These are phyloP conservation scores for Shiraia sp. DNA, from an alignment of 2,329 filamentous ascomycete species.

Conservation along the genomic window DNA sequence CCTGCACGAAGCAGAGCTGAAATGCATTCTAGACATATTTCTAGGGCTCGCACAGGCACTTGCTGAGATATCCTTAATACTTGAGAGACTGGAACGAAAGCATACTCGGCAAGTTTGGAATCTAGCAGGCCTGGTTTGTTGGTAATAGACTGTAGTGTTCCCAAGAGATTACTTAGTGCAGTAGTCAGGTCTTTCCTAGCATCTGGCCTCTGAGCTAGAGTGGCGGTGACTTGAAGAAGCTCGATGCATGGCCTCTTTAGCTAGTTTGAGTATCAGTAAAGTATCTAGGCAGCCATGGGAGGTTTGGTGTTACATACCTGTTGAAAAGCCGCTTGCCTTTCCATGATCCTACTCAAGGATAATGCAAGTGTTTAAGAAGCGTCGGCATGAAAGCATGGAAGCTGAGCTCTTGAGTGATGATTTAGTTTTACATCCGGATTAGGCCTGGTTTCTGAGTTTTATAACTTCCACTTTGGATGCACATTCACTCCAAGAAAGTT, in stretches of 20 bases:
- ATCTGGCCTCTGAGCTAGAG: constrained; percentile 52
- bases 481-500: too few relatives aligned
- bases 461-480: too few relatives aligned
- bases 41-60: constrained; percentile 72
- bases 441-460: too few relatives aligned
- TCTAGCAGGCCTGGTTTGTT: constrained; percentile 60
- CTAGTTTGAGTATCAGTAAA: constrained; percentile 35
- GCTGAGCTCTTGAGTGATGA: too few relatives aligned
- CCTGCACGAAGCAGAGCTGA: constrained; percentile 73
- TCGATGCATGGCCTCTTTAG: constrained; percentile 63
- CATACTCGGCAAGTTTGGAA: constrained; percentile 85
- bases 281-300: neutral
- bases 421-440: too few relatives aligned
- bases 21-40: constrained; percentile 76
- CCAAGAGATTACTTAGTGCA: constrained; percentile 52
- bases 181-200: constrained; percentile 53
- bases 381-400: too few relatives aligned
- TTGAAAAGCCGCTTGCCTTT: constrained; percentile 47
- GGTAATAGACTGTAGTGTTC: constrained; percentile 41
- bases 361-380: too few relatives aligned
- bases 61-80: constrained; percentile 77
- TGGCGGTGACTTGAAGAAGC: constrained; percentile 59
- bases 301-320: constrained; percentile 22
- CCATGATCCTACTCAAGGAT: constrained; percentile 22
- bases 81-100: constrained; percentile 90